Percentiles rank a stretch among this genome's conserved stretches.
phyloP scores from a whole-genome alignment of 2,329 filamentous ascomycete species.

The Corynespora cassiicola region DNA sequence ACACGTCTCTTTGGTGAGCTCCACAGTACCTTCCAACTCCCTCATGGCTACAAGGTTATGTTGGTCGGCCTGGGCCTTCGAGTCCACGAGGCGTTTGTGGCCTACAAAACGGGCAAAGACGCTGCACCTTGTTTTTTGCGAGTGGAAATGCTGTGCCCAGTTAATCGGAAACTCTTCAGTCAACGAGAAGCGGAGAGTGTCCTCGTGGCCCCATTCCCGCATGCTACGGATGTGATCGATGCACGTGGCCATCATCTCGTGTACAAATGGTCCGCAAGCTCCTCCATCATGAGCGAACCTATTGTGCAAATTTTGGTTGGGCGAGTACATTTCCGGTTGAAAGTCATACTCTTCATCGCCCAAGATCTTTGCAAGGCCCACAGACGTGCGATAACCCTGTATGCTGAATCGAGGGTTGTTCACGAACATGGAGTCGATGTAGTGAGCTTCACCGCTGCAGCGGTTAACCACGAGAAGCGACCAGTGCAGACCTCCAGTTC shows the following conservation, averaged over 20 bases:
- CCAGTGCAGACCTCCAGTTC: slow-evolving; percentile 24
- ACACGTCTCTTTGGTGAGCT: no score
- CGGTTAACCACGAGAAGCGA: slow-evolving; percentile 24
- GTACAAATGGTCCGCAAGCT: slow-evolving; percentile 28
- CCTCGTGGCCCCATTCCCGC: slow-evolving; percentile 3
- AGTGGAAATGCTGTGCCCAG: no score
- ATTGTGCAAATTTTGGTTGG: slow-evolving; percentile 21
- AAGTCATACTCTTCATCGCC: slow-evolving; percentile 16
- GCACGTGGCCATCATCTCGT: slow-evolving; percentile 15
- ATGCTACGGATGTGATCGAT: slow-evolving; percentile 1
- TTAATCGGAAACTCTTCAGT: no score
- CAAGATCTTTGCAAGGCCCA: slow-evolving; percentile 18
- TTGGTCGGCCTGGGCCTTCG: no score
- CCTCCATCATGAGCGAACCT: slow-evolving; percentile 14
- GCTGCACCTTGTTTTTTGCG: no score
- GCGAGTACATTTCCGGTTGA: slow-evolving; percentile 5
- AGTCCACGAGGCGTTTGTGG: no score
- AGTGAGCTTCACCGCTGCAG: slow-evolving; percentile 9
- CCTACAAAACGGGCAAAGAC: no score
- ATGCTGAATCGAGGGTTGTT: fast-evolving
- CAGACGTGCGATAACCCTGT: slow-evolving; percentile 5
- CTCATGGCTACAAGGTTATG: no score
- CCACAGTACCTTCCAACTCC: no score
- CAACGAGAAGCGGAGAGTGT: no score
- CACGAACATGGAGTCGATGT: slow-evolving; percentile 24